Base-by-base conservation (phyloP, 2,329 filamentous ascomycete species). In the Diaporthe citriasiana region DNA sequence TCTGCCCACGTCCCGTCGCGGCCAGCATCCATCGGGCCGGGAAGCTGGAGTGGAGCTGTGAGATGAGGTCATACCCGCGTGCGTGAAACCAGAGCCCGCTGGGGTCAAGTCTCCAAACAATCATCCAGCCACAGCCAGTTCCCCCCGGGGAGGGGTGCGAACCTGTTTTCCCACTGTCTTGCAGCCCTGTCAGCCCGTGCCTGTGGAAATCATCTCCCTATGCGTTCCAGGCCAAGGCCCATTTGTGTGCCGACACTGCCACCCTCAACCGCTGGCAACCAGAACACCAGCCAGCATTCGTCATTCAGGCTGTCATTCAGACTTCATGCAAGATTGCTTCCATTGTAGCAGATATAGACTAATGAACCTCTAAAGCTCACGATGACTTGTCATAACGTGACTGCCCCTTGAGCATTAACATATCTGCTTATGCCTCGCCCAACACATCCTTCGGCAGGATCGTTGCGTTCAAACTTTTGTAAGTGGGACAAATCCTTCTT, bases 41-140 rank as follows among this genome's bases (percentile, higher is more conserved):
- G 53, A 51, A 35, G 66, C 56, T 47, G 22, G 38, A 30, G 65
- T 56, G 56, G 65, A 70, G 63, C 70, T 42, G 69, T 38, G 59
- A 72, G 71, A 75, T 75, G 73, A 75, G 73, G 73, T 75, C 73
- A 75, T 75, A 75, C 56, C 68, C 57, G 72, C 68, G 72, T 65
- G 66, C 68, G 53, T 66, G 56, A 73, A 63, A 71, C 72, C 38
- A 45, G 22, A 15, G 4, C 40, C 45, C 8, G 47, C 56, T 53
- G 47, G 63, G 63, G 53, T 38, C 22, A 19, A 4, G 30, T 40
- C 42, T 50, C 40, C 47, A 66, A 19, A 33, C 53, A 33, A 30
- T 17, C 19, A 25, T 50, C 42, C 60, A 50, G 60, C 42, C 60
- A 66, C 42, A 35, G 30, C 27, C 27, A 35, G 27, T 65, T n/a